phyloP scores from a whole-genome alignment of 371 early-diverging fungal genomes.

The Funneliformis caledonium region DNA sequence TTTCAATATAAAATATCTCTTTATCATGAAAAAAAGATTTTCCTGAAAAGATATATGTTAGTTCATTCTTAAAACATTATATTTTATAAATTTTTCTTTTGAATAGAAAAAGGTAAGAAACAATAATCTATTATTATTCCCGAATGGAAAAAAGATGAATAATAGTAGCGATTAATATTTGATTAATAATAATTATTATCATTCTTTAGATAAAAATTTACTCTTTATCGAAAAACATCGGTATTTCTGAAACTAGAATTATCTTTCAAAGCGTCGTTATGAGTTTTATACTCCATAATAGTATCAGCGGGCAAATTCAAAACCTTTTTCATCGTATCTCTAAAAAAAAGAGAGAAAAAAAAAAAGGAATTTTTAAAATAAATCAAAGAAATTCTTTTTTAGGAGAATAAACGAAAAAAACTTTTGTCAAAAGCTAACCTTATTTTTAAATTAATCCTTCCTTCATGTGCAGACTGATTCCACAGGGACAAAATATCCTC shows the following conservation, averaged over 20 bases:
- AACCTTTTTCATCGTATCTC: slow-evolving; percentile 87
- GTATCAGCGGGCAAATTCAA: slow-evolving; percentile 85
- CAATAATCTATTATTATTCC: not conserved
- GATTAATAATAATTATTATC: not conserved
- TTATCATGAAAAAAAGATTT: not conserved
- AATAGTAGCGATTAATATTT: not conserved
- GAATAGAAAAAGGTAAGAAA: not conserved
- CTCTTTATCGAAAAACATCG: slow-evolving; percentile 59
- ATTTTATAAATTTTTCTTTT: not conserved
- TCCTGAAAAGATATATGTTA: too few relatives aligned
- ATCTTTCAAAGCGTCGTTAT: slow-evolving; percentile 83
- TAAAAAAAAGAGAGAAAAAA: slow-evolving; percentile 36
- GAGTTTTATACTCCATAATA: slow-evolving; percentile 97
- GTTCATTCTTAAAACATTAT: too few relatives aligned
- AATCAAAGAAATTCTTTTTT: not conserved
- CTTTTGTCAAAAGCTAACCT: slow-evolving; percentile 50
- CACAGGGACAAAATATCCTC: slow-evolving; percentile 96
- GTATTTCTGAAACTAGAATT: slow-evolving; percentile 92
- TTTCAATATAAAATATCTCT: too few relatives aligned
- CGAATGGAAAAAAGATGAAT: not conserved
- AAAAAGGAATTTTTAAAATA: not conserved
- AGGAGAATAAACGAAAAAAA: not conserved
- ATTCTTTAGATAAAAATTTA: not conserved
- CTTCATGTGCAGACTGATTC: slow-evolving; percentile 87
- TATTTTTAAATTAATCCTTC: slow-evolving; percentile 82